Evolutionary conservation across 805 yeast genomes (phyloP).

Genomic region (Wickerhamomyces queroliae): DNA sequence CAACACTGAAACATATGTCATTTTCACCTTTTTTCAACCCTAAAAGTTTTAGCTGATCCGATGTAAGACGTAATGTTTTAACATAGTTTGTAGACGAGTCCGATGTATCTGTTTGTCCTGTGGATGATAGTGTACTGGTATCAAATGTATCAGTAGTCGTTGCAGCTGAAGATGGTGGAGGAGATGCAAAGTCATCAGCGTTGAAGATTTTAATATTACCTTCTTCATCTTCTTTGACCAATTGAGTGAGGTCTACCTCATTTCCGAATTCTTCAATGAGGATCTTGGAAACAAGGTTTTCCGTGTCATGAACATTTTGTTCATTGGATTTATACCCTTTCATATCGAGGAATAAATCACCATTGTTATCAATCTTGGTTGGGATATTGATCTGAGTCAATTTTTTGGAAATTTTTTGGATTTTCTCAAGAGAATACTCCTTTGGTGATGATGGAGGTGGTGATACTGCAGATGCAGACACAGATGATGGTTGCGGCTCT

Average conservation of each 20-base stretch:
- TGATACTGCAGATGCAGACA: constrained; percentile 6
- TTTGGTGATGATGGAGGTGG: constrained; percentile 19
- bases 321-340: constrained; percentile 92
- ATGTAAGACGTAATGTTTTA: constrained; percentile 84
- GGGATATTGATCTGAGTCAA: constrained; percentile 76
- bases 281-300: constrained; percentile 65
- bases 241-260: constrained; percentile 37
- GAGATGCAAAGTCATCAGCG: constrained; percentile 19
- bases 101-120: constrained; percentile 3
- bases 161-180: constrained; percentile 6
- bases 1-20: constrained; percentile 70
- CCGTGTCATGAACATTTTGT: constrained; percentile 70
- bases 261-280: constrained; percentile 70
- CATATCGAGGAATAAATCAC: constrained; percentile 87
- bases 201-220: constrained; percentile 60
- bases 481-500: neutral
- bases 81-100: constrained; percentile 43
- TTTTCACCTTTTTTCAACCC: constrained; percentile 76
- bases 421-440: constrained; percentile 48
- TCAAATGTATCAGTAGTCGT: constrained; percentile 2
- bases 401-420: constrained; percentile 57
- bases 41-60: constrained; percentile 77
- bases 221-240: constrained; percentile 52
- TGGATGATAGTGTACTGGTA: neutral
- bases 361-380: constrained; percentile 79